Conservation (phyloP, 257 asterid species). For the Petunia secreta region DNA sequence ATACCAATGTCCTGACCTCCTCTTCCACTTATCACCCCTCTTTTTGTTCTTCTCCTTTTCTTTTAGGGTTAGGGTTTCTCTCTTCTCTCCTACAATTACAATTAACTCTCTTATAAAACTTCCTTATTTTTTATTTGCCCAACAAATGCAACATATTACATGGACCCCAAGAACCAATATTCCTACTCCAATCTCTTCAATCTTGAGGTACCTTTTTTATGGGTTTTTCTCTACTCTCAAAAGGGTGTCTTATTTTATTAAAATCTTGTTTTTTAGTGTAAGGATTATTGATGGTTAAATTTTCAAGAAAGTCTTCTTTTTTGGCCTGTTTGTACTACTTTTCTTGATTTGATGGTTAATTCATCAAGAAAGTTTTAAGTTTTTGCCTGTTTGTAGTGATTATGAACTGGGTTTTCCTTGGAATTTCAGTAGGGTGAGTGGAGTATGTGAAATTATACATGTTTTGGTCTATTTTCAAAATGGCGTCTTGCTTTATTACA, state of each 20-base stretch:
- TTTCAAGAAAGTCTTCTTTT: background rate
- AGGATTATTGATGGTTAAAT: constrained; percentile 28
- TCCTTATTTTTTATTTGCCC: constrained; percentile 22
- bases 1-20: constrained; percentile 54
- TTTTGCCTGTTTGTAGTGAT: constrained; percentile 14
- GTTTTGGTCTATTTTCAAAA: background rate
- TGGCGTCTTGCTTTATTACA: background rate
- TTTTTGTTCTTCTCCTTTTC: constrained; percentile 32
- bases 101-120: constrained; percentile 24
- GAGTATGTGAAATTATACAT: background rate
- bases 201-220: constrained; percentile 72
- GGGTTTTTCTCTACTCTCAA: constrained; percentile 21
- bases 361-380: constrained; percentile 1
- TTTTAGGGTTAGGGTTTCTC: constrained; percentile 68
- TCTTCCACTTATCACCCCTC: constrained; percentile 34
- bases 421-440: constrained; percentile 28
- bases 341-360: constrained; percentile 4
- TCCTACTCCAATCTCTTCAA: constrained; percentile 84
- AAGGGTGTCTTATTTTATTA: constrained; percentile 19
- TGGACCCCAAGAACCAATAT: constrained; percentile 74
- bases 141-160: constrained; percentile 67
- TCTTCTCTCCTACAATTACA: constrained; percentile 20
- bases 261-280: constrained; percentile 21
- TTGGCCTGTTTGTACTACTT: background rate
- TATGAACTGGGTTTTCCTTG: constrained; percentile 12